These are phyloP conservation scores for Domatiomyces globalis DNA, from an alignment of 2,329 filamentous ascomycete species.

Conservation along the genomic window DNA sequence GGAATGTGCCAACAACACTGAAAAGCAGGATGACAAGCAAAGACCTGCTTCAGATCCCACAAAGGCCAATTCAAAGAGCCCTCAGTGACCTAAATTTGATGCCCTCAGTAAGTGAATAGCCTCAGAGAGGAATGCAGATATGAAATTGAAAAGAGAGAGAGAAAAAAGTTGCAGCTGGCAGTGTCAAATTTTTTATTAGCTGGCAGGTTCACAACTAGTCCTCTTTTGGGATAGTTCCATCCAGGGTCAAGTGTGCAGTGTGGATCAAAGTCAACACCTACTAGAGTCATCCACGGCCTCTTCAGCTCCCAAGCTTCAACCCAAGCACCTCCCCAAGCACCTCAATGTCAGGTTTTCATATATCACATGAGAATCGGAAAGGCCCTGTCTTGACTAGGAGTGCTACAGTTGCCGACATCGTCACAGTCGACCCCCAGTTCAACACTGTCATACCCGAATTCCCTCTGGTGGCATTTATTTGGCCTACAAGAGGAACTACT, in stretches of 20 bases:
- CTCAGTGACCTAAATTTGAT: conserved; percentile 29
- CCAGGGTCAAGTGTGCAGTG: too few relatives aligned
- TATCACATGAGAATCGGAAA: conserved; percentile 34
- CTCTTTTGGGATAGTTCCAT: not conserved
- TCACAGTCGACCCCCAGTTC: conserved; percentile 31
- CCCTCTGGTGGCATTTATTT: conserved; percentile 83
- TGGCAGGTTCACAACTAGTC: not conserved
- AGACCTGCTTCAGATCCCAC: conserved; percentile 4
- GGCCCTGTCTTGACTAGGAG: conserved; percentile 17
- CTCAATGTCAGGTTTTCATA: conserved; percentile 22
- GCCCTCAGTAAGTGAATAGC: conserved; percentile 25
- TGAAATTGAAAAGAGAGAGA: not conserved
- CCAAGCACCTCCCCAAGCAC: not conserved
- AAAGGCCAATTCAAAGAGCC: conserved; percentile 20
- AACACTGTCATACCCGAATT: conserved; percentile 53
- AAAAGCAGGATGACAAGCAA: conserved; percentile 4
- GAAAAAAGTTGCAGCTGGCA: not conserved
- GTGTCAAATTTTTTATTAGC: not conserved
- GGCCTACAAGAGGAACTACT: conserved; percentile 66
- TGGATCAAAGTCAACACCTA: not conserved
- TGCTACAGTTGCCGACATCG: conserved; percentile 28
- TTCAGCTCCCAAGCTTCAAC: not conserved
- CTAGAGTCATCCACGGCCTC: not conserved
- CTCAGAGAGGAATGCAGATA: not conserved
- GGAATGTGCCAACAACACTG: not conserved